Percentiles rank a stretch among this genome's conserved stretches.
Conservation (phyloP, 306 rosid species). For the Gastrolobium bilobum region DNA sequence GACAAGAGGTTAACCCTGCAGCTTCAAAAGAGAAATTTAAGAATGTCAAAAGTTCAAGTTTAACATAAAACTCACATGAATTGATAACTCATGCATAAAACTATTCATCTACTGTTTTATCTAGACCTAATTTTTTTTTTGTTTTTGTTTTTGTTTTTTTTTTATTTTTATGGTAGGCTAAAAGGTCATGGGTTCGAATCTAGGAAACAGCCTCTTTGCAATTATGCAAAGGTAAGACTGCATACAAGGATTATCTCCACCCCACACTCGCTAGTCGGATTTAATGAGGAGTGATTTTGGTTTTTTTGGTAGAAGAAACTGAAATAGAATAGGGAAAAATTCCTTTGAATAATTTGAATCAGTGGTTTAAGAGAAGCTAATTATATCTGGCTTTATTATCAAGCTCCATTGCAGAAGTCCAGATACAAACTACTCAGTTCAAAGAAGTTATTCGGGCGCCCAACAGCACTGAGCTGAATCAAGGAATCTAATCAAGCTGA, state of each 20-base stretch:
- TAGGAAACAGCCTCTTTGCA: no score
- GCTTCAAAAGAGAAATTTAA: background rate
- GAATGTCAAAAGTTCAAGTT: background rate
- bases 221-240: no score
- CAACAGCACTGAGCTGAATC: constrained; percentile 22
- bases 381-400: background rate
- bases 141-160: no score
- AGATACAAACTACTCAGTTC: background rate
- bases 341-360: background rate
- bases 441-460: background rate
- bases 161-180: no score
- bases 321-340: background rate
- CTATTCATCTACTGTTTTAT: background rate
- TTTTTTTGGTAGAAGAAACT: background rate
- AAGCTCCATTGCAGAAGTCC: background rate
- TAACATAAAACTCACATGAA: constrained; percentile 10
- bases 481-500: constrained; percentile 21
- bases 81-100: constrained; percentile 43
- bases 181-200: no score
- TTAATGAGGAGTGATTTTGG: no score
- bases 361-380: constrained; percentile 52
- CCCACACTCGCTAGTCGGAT: no score
- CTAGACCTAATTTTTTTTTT: constrained; percentile 7
- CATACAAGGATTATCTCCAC: no score
- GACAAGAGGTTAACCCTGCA: background rate